phyloP scores from a whole-genome alignment of 2,329 filamentous ascomycete species.

The Fusarium xylarioides region DNA sequence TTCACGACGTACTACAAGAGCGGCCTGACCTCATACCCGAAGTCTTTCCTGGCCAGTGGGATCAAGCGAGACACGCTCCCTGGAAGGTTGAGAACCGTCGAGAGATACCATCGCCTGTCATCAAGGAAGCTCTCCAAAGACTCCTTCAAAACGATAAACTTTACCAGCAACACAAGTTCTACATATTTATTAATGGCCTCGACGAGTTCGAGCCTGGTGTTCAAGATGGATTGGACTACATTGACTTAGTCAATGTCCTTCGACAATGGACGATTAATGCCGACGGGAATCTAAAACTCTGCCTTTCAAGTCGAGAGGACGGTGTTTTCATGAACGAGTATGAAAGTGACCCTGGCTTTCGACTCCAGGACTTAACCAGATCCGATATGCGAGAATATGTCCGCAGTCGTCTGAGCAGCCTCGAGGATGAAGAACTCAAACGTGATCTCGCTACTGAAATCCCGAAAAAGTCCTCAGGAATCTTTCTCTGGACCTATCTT shows the following conservation, averaged over 20 bases:
- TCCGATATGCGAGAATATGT: neutral
- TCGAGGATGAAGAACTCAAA: rapidly evolving
- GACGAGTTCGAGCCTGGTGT: neutral
- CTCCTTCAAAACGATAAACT: rapidly evolving
- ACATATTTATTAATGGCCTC: neutral
- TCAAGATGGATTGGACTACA: neutral
- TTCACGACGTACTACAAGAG: rapidly evolving
- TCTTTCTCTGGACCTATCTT: neutral
- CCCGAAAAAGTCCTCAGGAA: rapidly evolving
- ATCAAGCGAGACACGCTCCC: rapidly evolving
- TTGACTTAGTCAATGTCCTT: neutral
- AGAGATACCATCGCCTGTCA: rapidly evolving
- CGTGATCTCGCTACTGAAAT: rapidly evolving
- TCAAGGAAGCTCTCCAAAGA: rapidly evolving
- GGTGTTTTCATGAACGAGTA: neutral
- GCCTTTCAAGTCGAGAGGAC: neutral
- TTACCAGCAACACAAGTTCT: rapidly evolving
- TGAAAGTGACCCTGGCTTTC: rapidly evolving
- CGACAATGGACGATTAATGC: neutral
- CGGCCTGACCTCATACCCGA: neutral
- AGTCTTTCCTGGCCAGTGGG: neutral
- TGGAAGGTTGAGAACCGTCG: rapidly evolving
- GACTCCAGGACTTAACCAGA: neutral
- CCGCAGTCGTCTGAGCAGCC: rapidly evolving
- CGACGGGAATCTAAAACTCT: rapidly evolving